Percentiles rank a stretch among this genome's conserved stretches.
phyloP scores from a whole-genome alignment of 73 alveolate species.

The Tetrahymena thermophila region DNA sequence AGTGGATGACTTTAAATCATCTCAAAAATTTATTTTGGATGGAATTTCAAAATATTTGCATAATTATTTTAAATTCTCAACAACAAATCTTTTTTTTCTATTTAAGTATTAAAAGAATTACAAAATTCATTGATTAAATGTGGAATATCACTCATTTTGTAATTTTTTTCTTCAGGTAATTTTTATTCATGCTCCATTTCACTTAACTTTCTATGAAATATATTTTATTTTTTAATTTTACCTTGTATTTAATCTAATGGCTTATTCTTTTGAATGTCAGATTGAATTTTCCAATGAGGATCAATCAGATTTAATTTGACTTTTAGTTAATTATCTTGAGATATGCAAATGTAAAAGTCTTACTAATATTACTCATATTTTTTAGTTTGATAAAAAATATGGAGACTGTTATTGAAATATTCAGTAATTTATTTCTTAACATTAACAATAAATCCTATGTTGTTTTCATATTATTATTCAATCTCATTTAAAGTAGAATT shows the following conservation, averaged over 20 bases:
- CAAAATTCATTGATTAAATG: neutral
- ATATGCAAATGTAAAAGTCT: neutral
- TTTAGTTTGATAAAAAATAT: too few species aligned
- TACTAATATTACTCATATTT: too few species aligned
- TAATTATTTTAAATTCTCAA: too few species aligned
- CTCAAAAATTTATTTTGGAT: neutral
- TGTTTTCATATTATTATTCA: neutral
- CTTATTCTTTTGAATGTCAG: too few species aligned
- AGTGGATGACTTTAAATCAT: neutral
- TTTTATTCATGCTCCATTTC: neutral
- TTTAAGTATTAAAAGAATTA: neutral
- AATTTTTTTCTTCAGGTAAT: neutral
- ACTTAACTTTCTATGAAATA: too few species aligned
- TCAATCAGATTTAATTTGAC: neutral
- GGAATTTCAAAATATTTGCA: neutral
- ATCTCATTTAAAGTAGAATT: neutral
- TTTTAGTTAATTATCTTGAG: too few species aligned
- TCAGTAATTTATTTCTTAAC: neutral
- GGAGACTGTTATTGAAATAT: neutral
- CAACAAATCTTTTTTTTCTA: neutral
- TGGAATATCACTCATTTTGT: neutral
- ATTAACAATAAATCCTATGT: neutral
- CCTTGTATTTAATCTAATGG: too few species aligned
- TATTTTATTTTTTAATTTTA: too few species aligned
- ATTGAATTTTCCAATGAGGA: neutral